phyloP scores from a whole-genome alignment of 2,329 filamentous ascomycete species.

The Scopulariopsis brevicaulis region DNA sequence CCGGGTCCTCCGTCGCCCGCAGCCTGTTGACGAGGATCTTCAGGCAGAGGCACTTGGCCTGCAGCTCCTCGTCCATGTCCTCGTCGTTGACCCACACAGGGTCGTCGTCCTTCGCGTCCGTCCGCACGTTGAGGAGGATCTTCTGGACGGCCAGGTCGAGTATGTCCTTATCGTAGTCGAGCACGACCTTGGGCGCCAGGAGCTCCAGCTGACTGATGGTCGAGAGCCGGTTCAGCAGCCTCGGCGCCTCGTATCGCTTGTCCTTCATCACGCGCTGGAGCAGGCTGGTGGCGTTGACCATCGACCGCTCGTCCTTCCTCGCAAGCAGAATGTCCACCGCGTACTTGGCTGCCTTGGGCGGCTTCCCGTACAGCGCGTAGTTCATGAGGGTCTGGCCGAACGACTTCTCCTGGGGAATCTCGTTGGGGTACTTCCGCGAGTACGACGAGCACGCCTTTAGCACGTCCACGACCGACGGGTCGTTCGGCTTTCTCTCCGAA shows the following conservation, averaged over 20 bases:
- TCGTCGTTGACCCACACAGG: constrained; percentile 58
- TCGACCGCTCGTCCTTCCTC: constrained; percentile 57
- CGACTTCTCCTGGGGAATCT: constrained; percentile 70
- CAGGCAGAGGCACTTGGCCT: constrained; percentile 73
- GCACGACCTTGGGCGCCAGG: constrained; percentile 59
- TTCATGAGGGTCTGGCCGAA: constrained; percentile 71
- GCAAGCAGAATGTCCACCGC: constrained; percentile 84
- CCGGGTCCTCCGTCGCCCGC: constrained; percentile 43
- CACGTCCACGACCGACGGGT: constrained; percentile 70
- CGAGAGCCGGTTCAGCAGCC: constrained; percentile 66
- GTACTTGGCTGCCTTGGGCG: constrained; percentile 80
- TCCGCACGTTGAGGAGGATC: constrained; percentile 60
- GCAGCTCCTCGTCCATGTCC: constrained; percentile 66
- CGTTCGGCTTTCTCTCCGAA: constrained; percentile 53
- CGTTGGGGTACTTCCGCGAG: constrained; percentile 71
- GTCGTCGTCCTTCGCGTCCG: constrained; percentile 42
- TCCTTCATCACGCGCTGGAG: constrained; percentile 63
- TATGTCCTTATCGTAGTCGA: constrained; percentile 65
- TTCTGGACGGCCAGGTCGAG: constrained; percentile 66
- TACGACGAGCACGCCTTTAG: constrained; percentile 91
- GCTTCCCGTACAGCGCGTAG: constrained; percentile 74
- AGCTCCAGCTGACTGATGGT: constrained; percentile 66
- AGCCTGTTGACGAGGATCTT: constrained; percentile 81
- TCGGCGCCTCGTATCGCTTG: constrained; percentile 59
- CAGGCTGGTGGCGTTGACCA: constrained; percentile 77